Evolutionary conservation across 164 flowering plant species (phyloP).

Genomic region (Liriodendron chinense): DNA sequence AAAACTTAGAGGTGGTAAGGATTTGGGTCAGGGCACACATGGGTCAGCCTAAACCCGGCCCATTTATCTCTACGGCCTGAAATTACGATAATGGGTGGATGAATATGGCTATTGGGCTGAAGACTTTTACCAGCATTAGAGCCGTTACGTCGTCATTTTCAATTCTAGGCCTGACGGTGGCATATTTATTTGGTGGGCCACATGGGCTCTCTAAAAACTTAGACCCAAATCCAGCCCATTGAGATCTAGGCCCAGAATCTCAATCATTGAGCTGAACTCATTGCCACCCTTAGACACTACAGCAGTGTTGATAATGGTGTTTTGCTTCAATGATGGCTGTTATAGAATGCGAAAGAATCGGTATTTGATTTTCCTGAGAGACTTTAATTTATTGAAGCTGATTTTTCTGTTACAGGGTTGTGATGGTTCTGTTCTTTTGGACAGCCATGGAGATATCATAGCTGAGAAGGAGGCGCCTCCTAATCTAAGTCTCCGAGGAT

Average conservation of each 20-base stretch:
- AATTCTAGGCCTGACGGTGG: background rate
- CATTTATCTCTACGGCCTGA: no score
- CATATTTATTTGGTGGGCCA: background rate
- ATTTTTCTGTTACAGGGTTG: slow-evolving; percentile 28
- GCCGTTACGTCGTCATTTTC: no score
- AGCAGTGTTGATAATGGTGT: background rate
- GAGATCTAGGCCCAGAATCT: background rate
- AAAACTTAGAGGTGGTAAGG: no score
- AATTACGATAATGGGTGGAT: no score
- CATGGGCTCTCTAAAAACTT: background rate
- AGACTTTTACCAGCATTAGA: no score
- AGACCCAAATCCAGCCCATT: background rate
- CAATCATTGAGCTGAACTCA: background rate
- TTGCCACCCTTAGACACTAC: background rate
- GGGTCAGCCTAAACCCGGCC: no score
- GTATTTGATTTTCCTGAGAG: no score
- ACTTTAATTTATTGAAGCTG: background rate
- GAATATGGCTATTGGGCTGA: no score
- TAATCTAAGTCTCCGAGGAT: slow-evolving; percentile 32
- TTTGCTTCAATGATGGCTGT: background rate
- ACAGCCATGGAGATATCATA: slow-evolving; percentile 15
- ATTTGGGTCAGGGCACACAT: no score
- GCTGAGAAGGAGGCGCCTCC: slow-evolving; percentile 34
- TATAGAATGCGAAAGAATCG: no score
- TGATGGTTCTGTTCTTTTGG: slow-evolving; percentile 38